Conservation (phyloP, 78 protist genomes). For the Tieghemostelium lacteum region DNA sequence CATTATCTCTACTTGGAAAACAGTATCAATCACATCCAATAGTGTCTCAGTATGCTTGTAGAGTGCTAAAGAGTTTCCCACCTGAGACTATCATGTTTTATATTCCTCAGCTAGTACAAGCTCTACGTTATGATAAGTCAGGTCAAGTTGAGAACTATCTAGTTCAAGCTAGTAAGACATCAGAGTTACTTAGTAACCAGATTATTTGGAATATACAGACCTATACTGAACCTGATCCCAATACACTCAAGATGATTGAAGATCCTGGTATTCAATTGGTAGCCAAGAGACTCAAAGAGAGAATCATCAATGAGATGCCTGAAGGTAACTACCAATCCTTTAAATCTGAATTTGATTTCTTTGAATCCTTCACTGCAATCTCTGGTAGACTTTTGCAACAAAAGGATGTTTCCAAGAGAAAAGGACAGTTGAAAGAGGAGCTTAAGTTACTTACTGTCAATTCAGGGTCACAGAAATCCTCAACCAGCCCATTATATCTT, state of each 20-base stretch:
- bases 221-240: conserved; percentile 72
- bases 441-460: conserved; percentile 1
- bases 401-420: conserved; percentile 62
- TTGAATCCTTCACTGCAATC: conserved; percentile 83
- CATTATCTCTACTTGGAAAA: conserved; percentile 59
- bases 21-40: conserved; percentile 64
- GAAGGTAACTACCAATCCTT: neutral
- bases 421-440: conserved; percentile 62
- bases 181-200: conserved; percentile 88
- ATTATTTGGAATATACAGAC: conserved; percentile 91
- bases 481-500: conserved; percentile 83
- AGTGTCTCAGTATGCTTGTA: conserved; percentile 83
- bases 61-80: conserved; percentile 71
- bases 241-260: conserved; percentile 33
- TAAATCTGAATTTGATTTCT: conserved; percentile 88
- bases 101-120: conserved; percentile 93
- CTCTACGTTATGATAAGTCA: conserved; percentile 66
- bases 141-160: conserved; percentile 77
- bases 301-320: conserved; percentile 45
- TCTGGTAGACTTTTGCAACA: conserved; percentile 85
- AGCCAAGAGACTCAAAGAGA: conserved; percentile 48
- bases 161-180: conserved; percentile 46
- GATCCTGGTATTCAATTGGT: conserved; percentile 52
- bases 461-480: neutral
- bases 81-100: conserved; percentile 90